phyloP scores from a whole-genome alignment of 768 basidiomycete genomes.

The Leccinum aurantiacum region DNA sequence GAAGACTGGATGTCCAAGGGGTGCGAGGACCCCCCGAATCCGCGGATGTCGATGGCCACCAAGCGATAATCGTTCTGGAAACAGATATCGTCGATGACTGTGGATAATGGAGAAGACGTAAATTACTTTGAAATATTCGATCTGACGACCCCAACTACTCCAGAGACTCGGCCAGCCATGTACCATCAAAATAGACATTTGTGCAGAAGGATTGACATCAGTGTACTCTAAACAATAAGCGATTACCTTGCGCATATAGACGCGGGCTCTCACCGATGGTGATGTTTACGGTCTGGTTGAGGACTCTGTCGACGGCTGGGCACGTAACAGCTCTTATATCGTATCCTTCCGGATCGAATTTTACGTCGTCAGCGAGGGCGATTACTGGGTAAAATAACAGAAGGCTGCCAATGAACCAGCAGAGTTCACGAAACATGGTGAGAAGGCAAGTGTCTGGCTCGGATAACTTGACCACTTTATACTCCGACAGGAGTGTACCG shows the following conservation, averaged over 20 bases:
- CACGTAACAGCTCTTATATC: conserved; percentile 38
- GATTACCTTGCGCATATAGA: conserved; percentile 8
- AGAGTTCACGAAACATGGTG: not conserved
- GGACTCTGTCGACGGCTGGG: conserved; percentile 41
- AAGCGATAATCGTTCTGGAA: conserved; percentile 59
- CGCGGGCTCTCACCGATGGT: conserved; percentile 43
- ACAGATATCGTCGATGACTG: not conserved
- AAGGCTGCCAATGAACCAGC: not conserved
- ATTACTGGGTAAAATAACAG: not conserved
- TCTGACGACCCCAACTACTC: conserved; percentile 74
- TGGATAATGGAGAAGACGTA: too few relatives aligned
- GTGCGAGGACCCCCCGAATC: conserved; percentile 68
- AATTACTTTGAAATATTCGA: conserved; percentile 59
- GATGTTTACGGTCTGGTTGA: conserved; percentile 37
- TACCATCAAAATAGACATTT: conserved; percentile 60
- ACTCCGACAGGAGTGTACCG: not conserved
- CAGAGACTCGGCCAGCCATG: conserved; percentile 82
- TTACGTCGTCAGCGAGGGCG: not conserved
- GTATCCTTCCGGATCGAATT: conserved; percentile 43
- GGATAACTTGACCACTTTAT: not conserved
- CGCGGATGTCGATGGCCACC: conserved; percentile 62
- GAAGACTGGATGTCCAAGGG: conserved; percentile 62
- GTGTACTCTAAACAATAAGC: conserved; percentile 50
- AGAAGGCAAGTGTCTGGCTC: not conserved
- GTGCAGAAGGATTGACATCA: conserved; percentile 55